Percentiles rank a stretch among this genome's conserved stretches.
These are phyloP conservation scores for Otatea glauca DNA, from an alignment of 176 grass and related monocot species.

Conservation along the genomic window DNA sequence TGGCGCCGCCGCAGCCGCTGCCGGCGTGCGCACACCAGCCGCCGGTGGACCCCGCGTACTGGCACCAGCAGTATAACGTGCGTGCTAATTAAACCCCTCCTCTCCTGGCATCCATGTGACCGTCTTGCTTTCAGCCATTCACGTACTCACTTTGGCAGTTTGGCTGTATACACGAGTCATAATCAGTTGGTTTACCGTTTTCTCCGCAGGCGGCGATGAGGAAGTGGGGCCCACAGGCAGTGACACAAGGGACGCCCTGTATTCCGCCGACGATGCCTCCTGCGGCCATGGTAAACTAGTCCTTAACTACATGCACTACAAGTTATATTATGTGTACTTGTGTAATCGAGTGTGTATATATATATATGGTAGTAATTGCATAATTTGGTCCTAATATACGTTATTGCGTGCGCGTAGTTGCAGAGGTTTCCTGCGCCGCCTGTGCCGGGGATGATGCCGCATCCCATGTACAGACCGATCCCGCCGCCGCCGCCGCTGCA, in stretches of 20 bases:
- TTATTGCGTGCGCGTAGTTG: neutral
- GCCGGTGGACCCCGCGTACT: slow-evolving; percentile 62
- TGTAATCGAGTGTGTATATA: neutral
- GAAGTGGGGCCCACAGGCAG: slow-evolving; percentile 48
- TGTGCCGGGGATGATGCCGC: slow-evolving; percentile 55
- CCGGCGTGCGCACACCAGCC: slow-evolving; percentile 48
- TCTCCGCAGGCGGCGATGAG: slow-evolving; percentile 42
- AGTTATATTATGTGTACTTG: neutral
- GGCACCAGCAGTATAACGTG: slow-evolving; percentile 76
- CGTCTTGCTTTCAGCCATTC: neutral
- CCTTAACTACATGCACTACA: neutral
- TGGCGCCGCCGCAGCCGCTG: slow-evolving; percentile 42
- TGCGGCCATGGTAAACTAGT: slow-evolving; percentile 40
- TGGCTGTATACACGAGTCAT: neutral
- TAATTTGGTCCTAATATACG: neutral
- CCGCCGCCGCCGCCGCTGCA: slow-evolving; percentile 28
- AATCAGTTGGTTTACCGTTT: slow-evolving; percentile 19
- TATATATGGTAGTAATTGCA: neutral
- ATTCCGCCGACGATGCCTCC: slow-evolving; percentile 39
- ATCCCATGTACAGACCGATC: slow-evolving; percentile 65
- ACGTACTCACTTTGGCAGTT: neutral
- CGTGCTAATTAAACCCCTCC: neutral
- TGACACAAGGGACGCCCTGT: slow-evolving; percentile 54
- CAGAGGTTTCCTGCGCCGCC: slow-evolving; percentile 62
- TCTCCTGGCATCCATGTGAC: slow-evolving; percentile 1